These are phyloP conservation scores for Typha latifolia DNA, from an alignment of 176 grass and related monocot species.

Conservation along the genomic window DNA sequence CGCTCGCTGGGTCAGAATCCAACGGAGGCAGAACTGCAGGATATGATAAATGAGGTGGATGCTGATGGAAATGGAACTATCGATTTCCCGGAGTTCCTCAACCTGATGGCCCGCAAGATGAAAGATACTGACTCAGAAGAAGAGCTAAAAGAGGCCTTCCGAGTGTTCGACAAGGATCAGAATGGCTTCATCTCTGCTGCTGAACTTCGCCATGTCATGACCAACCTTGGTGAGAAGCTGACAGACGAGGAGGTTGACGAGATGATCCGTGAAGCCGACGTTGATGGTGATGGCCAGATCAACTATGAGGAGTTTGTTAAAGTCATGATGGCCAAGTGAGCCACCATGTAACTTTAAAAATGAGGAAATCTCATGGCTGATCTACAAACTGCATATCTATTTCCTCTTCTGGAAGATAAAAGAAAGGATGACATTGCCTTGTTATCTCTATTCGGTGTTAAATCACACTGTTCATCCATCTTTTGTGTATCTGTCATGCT, in stretches of 20 bases:
- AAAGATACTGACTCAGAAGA: conserved; percentile 31
- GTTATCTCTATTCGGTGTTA: too few relatives aligned
- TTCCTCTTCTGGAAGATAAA: neutral
- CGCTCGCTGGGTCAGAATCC: conserved; percentile 31
- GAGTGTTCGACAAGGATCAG: conserved; percentile 37
- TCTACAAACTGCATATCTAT: neutral
- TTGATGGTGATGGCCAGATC: conserved; percentile 35
- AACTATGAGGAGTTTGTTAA: conserved; percentile 44
- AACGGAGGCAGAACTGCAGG: conserved; percentile 28
- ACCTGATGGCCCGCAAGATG: conserved; percentile 35
- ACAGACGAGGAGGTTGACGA: conserved; percentile 32
- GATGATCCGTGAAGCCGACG: conserved; percentile 30
- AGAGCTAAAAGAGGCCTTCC: conserved; percentile 34
- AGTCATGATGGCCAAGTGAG: conserved; percentile 49
- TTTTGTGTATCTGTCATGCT: too few relatives aligned
- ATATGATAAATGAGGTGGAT: conserved; percentile 32
- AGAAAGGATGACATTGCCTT: neutral
- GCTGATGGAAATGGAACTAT: conserved; percentile 28
- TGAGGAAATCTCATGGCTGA: neutral
- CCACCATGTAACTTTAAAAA: neutral
- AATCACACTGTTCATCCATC: too few relatives aligned
- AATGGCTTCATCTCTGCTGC: too few relatives aligned
- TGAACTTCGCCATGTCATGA: conserved; percentile 37
- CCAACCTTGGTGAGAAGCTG: conserved; percentile 37
- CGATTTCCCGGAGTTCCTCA: conserved; percentile 25